Base-by-base conservation (phyloP, 257 asterid genomes). In the Echites panduratus region DNA sequence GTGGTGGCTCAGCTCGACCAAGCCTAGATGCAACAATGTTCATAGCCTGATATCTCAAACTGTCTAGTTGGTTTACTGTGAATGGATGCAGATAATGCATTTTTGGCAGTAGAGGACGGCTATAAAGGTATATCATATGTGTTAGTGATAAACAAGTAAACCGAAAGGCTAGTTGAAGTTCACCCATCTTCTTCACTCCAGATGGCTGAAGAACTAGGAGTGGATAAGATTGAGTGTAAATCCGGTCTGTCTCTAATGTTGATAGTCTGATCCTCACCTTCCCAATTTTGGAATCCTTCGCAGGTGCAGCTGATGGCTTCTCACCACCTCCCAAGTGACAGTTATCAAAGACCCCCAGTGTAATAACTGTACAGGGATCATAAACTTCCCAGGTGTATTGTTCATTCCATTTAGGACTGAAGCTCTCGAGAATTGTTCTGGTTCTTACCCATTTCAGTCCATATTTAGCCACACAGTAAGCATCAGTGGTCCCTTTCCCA, bases 391-490 rank as follows among this genome's bases (percentile, higher is more conserved):
- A 89, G 0, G 89, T 84, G 77, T 89, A 89, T 35, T 89, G 95
- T 85, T 88, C 95, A 53, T 86, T 89, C 95, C 95, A 89, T 70
- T 81, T 85, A 13, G 95, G 95, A 59, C 71, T 74, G 48, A 59
- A 68, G 81, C 79, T 85, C 20, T 79, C 85, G 2, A 87, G 59
- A 58, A 89, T 77, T 7, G 96, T 89, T 49, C 96, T 78, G 0
- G 96, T 85, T 43, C 93, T 66, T 1, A 89, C 83, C 96, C 96
- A 89, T 35, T 89, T 87, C 38, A 70, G 87, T 7, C 96, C 96
- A 48, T 89, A 87, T 76, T 89, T 89, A 0, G 94, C 94, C 22
- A 89, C 94, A n/a, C 89, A 83, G 19, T 89, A 87, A n/a, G 96
- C 89, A 10, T 90, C 84, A 0, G 90, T 86, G 43, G 82, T 80